Evolutionary conservation across 169 alveolate genomes (phyloP).

Genomic region (Plasmodium malariae): DNA sequence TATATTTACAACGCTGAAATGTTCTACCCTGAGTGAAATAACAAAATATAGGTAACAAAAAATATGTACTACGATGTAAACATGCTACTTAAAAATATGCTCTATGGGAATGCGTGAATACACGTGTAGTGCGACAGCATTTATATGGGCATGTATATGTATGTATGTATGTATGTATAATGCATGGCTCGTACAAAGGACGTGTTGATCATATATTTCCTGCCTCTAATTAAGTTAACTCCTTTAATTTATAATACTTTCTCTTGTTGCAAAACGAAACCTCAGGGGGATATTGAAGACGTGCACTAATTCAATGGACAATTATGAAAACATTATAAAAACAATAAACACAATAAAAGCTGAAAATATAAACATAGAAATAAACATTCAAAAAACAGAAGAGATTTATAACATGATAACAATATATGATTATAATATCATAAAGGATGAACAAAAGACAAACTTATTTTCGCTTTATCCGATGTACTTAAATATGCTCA

Average conservation of each 20-base stretch:
- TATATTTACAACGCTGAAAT: slow-evolving; percentile 61
- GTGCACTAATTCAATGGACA: slow-evolving; percentile 63
- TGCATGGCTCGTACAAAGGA: no score
- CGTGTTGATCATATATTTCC: no score
- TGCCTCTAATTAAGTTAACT: no score
- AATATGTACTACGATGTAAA: neutral
- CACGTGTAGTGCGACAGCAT: no score
- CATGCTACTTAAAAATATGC: no score
- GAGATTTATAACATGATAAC: slow-evolving; percentile 67
- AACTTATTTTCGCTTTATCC: slow-evolving; percentile 51
- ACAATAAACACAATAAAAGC: slow-evolving; percentile 70
- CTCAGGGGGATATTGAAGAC: slow-evolving; percentile 51
- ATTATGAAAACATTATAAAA: slow-evolving; percentile 72
- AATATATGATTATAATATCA: slow-evolving; percentile 51
- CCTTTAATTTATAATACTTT: no score
- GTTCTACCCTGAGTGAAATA: slow-evolving; percentile 65
- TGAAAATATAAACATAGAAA: slow-evolving; percentile 70
- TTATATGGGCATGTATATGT: neutral
- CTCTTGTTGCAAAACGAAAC: neutral
- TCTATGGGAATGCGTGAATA: no score
- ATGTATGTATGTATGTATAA: neutral
- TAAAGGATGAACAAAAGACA: slow-evolving; percentile 68
- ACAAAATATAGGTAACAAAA: slow-evolving; percentile 53
- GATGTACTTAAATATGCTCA: slow-evolving; percentile 54
- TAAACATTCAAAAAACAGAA: slow-evolving; percentile 74